Base-by-base conservation (phyloP, 176 grass and related monocot genomes). In the Cymbopogon citratus region DNA sequence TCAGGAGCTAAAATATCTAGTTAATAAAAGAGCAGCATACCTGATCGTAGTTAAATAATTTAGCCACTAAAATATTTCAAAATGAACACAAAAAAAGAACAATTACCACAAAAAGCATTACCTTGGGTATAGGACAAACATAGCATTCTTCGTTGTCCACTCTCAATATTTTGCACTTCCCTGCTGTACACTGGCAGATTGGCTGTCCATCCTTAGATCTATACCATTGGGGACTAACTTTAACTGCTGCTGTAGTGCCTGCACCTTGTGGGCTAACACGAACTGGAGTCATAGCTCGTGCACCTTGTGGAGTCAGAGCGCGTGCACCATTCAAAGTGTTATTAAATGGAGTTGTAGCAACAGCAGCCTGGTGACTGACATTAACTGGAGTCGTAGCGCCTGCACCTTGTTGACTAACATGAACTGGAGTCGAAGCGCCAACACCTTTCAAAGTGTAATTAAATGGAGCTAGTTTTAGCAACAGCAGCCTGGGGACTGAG, bases 131-230 rank as follows among this genome's bases (percentile, higher is more conserved):
- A 67, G 39, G 34, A 33, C 93, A 93, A 23, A 86, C 63, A 81
- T 92, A 97, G 40, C 65, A 94, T 26, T 64, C 70, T 56, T 71
- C 62, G 21, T 73, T 73, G 10, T 54, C 69, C 57, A 73, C 63
- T 46, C 5, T 77, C 44, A 6, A 7, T 43, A 29, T 21, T 24
- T 0, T 82, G 72, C 94, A 97, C 61, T 59, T 29, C 48, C 94
- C 94, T 69, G 91, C 91, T 25, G 63, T 44, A 88, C 94, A 97
- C 68, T 48, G 66, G 63, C 94, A 97, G 40, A 48, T 80, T n/a
- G 64, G 86, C 16, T 0, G 0, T 59, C 66, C 15, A 71, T 62
- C 48, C 27, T 77, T 76, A 11, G 45, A 75, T 67, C 73, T 62
- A 49, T 78, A 10, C 85, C 64, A 77, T 35, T n/a, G 29, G 19